Evolutionary conservation across 2,329 filamentous ascomycete genomes (phyloP), one percentile per base, ranked within the genome.

Genomic region (Fusarium musae): DNA sequence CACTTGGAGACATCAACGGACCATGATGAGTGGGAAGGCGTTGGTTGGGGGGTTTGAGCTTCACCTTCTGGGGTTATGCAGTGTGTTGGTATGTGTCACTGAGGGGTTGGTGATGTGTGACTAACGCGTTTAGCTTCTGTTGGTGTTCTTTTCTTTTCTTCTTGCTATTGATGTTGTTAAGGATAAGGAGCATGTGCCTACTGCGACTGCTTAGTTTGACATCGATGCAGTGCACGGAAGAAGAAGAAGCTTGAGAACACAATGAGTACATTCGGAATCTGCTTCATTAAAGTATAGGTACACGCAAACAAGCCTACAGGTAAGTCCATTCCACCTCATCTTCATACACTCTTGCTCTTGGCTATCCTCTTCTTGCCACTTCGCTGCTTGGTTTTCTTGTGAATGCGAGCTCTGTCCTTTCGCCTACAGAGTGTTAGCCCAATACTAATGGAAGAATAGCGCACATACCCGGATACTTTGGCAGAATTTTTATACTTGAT

Each of bases 11-110:
- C 73, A 79, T 40, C 82, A 83, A 47, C 57, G 71, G 12, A 75
- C 71, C 6, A 75, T 83, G 50, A 67, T 80, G 37, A 52, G 63
- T 15, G 80, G 80, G 0, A 79, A 78, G 49, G 77, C 80, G 11
- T 68, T 83, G 34, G 67, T 73, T 13, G 79, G 81, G 11, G 81
- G 82, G 0, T 72, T 79, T 39, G 80, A 82, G 56, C 57, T 81
- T 49, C 75, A 78, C 37, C 19, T 75, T 37, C 53, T 79, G 44
- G 76, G 75, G 15, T 50, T 75, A 11, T 69, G 66, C 30, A 56
- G 63, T 37, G 59, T 73, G 42, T 32, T 75, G 57, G 76, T 78
- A 68, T 34, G 74, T 26, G 13, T 12, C 40, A 43, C 8, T 36
- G 13, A 15, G 15, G 13, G 9, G 5, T 47, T 56, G 28, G 19